phyloP scores from a whole-genome alignment of 495 filamentous ascomycete genomes.

The Cryomyces antarcticus region DNA sequence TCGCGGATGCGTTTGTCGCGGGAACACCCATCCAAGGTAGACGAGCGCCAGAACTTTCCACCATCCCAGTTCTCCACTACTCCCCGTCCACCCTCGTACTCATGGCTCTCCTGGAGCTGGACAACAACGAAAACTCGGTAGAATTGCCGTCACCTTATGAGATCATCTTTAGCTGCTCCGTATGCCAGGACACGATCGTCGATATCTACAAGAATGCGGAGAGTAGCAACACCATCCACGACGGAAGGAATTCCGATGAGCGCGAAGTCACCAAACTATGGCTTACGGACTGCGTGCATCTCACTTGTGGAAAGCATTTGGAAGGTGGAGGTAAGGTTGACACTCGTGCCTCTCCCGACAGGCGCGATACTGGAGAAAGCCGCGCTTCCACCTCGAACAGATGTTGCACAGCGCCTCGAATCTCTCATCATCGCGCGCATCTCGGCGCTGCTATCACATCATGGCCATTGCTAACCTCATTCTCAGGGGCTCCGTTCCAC shows the following conservation, averaged over 20 bases:
- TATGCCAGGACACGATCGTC: slow-evolving; percentile 20
- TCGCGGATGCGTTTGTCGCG: too few relatives aligned
- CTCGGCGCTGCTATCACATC: background rate
- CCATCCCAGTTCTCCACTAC: too few relatives aligned
- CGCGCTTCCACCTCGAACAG: background rate
- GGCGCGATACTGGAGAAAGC: too few relatives aligned
- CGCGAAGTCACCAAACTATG: slow-evolving; percentile 20
- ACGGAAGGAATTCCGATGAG: slow-evolving; percentile 10
- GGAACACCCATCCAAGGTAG: too few relatives aligned
- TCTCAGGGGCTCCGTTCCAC: slow-evolving; percentile 23
- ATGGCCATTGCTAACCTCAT: background rate
- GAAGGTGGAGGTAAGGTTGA: slow-evolving; percentile 19
- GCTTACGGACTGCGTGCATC: slow-evolving; percentile 24
- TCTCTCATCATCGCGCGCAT: background rate
- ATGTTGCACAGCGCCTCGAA: too few relatives aligned
- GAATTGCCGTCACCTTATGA: slow-evolving; percentile 9
- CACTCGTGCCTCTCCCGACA: too few relatives aligned
- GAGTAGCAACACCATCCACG: slow-evolving; percentile 14
- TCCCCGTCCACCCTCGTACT: too few relatives aligned
- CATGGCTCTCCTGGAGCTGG: background rate
- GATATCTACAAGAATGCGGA: slow-evolving; percentile 18
- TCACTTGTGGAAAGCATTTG: slow-evolving; percentile 24
- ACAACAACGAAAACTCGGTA: background rate
- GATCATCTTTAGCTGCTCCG: slow-evolving; percentile 22
- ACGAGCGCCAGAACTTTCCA: too few relatives aligned